These are phyloP conservation scores for Mycena polygramma DNA, from an alignment of 768 basidiomycete species.

Conservation along the genomic window DNA sequence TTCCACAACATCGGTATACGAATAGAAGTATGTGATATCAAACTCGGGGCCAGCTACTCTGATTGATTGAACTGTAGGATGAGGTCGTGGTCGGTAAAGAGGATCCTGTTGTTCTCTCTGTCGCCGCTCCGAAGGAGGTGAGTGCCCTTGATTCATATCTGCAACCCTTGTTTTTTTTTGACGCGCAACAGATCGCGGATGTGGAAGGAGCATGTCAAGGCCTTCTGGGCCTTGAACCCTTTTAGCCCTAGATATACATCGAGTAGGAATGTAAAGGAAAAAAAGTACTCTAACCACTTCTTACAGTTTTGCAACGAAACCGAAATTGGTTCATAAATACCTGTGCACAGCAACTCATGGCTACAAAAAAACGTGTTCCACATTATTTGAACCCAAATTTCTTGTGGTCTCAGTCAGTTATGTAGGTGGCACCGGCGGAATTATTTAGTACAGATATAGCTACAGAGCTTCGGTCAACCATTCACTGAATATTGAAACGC, in stretches of 20 bases:
- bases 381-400: neutral
- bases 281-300: no score
- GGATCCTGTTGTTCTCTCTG: conserved; percentile 73
- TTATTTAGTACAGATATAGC: conserved; percentile 17
- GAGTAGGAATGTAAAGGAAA: neutral
- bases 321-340: no score
- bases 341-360: no score
- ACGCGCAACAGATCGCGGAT: conserved; percentile 68
- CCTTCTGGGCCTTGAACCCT: conserved; percentile 70
- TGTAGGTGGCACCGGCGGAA: neutral
- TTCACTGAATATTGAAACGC: conserved; percentile 35
- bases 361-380: neutral
- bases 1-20: conserved; percentile 95
- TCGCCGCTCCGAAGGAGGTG: conserved; percentile 88
- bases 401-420: neutral
- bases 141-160: conserved; percentile 23
- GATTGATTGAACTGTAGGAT: conserved; percentile 57
- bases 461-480: conserved; percentile 21
- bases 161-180: neutral
- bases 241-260: conserved; percentile 26
- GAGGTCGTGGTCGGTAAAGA: conserved; percentile 79
- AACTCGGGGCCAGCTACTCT: neutral
- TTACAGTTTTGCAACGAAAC: no score
- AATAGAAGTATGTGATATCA: conserved; percentile 73
- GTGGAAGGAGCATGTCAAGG: conserved; percentile 88